These are phyloP conservation scores for Arbutus unedo DNA, from an alignment of 148 eudicot genomes.

Conservation along the genomic window DNA sequence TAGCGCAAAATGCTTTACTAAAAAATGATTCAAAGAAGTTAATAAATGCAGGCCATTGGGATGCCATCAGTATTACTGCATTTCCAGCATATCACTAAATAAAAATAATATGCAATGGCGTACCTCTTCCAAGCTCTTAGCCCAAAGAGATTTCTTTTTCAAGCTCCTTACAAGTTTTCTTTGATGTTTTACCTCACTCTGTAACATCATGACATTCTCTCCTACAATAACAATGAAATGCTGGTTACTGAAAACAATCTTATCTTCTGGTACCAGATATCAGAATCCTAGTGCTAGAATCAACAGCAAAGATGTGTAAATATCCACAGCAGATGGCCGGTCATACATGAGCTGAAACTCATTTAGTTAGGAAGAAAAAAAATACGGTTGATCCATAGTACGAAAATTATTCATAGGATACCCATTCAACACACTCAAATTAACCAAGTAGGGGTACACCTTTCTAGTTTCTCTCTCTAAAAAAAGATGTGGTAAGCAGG, in stretches of 20 bases:
- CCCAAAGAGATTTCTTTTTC: constrained; percentile 94
- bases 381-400: background rate
- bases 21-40: background rate
- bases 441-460: background rate
- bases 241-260: background rate
- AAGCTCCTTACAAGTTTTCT: constrained; percentile 70
- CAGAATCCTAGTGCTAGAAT: constrained; percentile 5
- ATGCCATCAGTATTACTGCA: background rate
- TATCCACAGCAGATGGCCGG: background rate
- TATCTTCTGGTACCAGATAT: background rate
- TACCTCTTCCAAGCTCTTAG: constrained; percentile 90
- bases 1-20: background rate
- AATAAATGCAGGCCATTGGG: background rate
- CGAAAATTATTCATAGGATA: background rate
- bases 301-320: constrained; percentile 1
- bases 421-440: background rate
- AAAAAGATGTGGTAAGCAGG: background rate
- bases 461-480: background rate
- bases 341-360: background rate
- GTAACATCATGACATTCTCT: constrained; percentile 69
- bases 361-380: background rate
- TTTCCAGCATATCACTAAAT: constrained; percentile 3
- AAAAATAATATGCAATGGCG: background rate
- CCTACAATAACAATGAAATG: constrained; percentile 39
- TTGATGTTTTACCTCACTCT: constrained; percentile 83